Base-by-base conservation (phyloP, 2,329 filamentous ascomycete species). In the Cordyceps militaris region DNA sequence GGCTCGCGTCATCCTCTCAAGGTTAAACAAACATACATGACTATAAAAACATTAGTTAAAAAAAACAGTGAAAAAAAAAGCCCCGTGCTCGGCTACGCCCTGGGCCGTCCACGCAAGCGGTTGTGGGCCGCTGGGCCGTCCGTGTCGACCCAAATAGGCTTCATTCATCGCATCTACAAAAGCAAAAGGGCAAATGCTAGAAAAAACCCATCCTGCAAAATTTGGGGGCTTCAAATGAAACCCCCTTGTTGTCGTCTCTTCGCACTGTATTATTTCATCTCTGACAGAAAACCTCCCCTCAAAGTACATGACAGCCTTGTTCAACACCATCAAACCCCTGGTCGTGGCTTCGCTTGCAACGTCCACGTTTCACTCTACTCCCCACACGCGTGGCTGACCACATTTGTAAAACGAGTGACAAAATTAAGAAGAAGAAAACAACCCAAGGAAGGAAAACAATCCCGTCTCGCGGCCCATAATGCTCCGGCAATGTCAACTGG, bases 61-160 rank as follows among this genome's bases (percentile, higher is more conserved):
- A 30, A 28, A 5, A 8, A n/a, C 23, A 2, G 6, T 5, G 16
- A 11, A n/a, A n/a, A 28, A 30, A 30, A 47, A 10, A 30, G 9
- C n/a, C 19, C 44, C 7, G n/a, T 21, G 14, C 34, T 4, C 38
- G 5, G 38, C 10, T n/a, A 42, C 16, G 8, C 19, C 38, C 38
- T 10, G 16, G n/a, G 3, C 10, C 6, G 28, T 32, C 6, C 11
- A 32, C 28, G 6, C 11, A 6, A 32, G 34, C 34, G 38, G 10
- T 7, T 42, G 38, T 42, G 52, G 42, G 52, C 43, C 52, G 3
- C 24, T 34, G 19, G n/a, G n/a, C n/a, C n/a, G n/a, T n/a, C n/a
- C n/a, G n/a, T n/a, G n/a, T n/a, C n/a, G n/a, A 42, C 53, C 24
- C 34, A 23, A 32, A 56, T 23, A 32, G 53, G 53, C 53, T 42